These are phyloP conservation scores for Hyaloscypha bicolor DNA, from an alignment of 495 filamentous ascomycete species.

Conservation along the genomic window DNA sequence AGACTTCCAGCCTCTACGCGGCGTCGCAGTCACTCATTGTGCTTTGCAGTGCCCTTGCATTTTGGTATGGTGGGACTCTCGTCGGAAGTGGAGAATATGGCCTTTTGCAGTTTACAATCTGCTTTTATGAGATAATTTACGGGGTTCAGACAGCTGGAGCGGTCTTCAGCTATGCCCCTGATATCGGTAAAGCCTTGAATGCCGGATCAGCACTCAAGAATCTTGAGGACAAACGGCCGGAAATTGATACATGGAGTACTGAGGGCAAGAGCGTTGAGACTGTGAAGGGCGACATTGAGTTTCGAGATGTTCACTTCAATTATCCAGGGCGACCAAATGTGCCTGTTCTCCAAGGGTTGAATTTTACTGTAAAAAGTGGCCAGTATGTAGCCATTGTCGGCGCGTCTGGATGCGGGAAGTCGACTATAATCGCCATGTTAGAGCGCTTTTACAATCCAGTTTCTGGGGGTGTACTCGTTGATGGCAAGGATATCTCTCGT, in stretches of 20 bases:
- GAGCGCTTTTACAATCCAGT: conserved; percentile 57
- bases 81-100: background rate
- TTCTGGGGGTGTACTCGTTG: conserved; percentile 64
- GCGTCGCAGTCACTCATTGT: background rate
- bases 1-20: background rate
- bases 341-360: conserved; percentile 53
- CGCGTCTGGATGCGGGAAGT: conserved; percentile 63
- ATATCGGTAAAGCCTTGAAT: conserved; percentile 83
- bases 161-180: conserved; percentile 79
- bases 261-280: too few relatives aligned
- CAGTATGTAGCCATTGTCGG: conserved; percentile 66
- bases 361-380: conserved; percentile 55
- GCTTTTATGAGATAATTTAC: conserved; percentile 61
- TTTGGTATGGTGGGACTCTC: background rate
- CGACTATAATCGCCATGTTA: conserved; percentile 58
- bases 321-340: conserved; percentile 54
- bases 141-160: conserved; percentile 78
- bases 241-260: conserved; percentile 76
- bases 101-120: background rate
- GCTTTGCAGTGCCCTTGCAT: background rate
- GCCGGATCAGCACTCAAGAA: conserved; percentile 71
- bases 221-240: conserved; percentile 73
- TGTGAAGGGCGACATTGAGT: conserved; percentile 41
- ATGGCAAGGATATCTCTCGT: conserved; percentile 67
- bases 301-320: conserved; percentile 1